Evolutionary conservation across 2,329 filamentous ascomycete genomes (phyloP).

Genomic region (Monosporascus sp.): DNA sequence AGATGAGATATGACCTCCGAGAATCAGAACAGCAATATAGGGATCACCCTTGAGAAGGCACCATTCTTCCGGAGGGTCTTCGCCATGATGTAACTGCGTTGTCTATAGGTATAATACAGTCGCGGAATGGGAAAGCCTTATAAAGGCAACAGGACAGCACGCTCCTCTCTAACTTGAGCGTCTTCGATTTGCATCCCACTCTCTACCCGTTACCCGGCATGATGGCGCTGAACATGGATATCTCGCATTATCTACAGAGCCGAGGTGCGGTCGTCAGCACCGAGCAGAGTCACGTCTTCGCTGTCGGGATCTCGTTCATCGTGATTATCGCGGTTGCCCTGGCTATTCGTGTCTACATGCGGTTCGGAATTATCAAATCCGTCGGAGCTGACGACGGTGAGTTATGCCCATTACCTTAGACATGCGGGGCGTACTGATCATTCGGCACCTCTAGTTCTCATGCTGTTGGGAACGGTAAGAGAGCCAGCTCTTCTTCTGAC

Average conservation of each 20-base stretch:
- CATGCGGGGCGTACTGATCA: background rate
- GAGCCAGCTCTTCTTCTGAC: background rate
- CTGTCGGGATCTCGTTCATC: background rate
- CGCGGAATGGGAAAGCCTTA: too few species aligned
- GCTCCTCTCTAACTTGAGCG: too few species aligned
- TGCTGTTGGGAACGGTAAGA: conserved; percentile 6
- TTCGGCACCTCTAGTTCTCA: conserved; percentile 1
- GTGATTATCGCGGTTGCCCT: background rate
- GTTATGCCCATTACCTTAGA: background rate
- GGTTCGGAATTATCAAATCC: background rate
- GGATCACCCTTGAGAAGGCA: too few species aligned
- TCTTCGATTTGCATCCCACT: too few species aligned
- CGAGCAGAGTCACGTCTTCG: background rate
- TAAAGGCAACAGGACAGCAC: too few species aligned
- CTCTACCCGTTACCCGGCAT: too few species aligned
- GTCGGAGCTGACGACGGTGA: background rate
- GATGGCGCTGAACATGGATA: too few species aligned
- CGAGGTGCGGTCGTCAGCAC: background rate
- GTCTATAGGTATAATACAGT: too few species aligned
- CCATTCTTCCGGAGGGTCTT: too few species aligned
- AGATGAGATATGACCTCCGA: too few species aligned
- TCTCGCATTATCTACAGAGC: background rate
- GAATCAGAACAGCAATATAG: too few species aligned
- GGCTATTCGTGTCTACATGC: background rate
- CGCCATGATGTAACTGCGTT: too few species aligned